Evolutionary conservation across 441 rosid genomes (phyloP), one percentile per base, ranked within the genome.

Genomic region (Melastoma candidum): DNA sequence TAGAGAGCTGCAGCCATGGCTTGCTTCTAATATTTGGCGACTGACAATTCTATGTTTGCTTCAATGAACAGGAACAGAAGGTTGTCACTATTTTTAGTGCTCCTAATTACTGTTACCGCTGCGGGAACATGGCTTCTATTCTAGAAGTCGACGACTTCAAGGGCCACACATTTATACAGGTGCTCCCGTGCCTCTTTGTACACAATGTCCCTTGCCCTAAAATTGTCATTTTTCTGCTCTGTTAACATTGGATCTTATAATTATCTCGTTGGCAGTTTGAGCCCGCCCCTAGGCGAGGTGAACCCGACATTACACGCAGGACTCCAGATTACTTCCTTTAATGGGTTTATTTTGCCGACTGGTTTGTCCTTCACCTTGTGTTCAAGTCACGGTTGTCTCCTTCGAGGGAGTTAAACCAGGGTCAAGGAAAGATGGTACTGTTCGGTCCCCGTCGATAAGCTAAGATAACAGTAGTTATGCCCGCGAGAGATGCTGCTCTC

Each of bases 91-190:
- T 82, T 47, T 82, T 82, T 57, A 79, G 85, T 65, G 85, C 89
- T 26, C 83, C 82, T 49, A 81, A 81, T 66, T 81, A 78, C 60
- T 81, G 82, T 63, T 81, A 81, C 57, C 87, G 87, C 22, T 82
- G 89, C 58, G 89, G 89, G 50, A 82, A 82, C 70, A 82, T 82
- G 89, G 89, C 89, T 54, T 82, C 85, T 10, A 82, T 82, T 56
- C 69, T 82, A 64, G 89, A 82, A 73, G 89, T 82, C 47, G 89
- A 82, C 46, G 83, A 82, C 72, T 77, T 78, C 85, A 68, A 67
- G 53, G 72, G 66, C 65, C 85, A 82, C 62, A 72, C 81, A 9
- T 82, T 82, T 74, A 77, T 79, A 51, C 85, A 79, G 85, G 89
- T 82, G 41, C 41, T 32, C 41, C 41, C 7, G 8, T 32, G 8